Conservation (phyloP, 139 green algal genomes). For the Tetraselmis striata region DNA sequence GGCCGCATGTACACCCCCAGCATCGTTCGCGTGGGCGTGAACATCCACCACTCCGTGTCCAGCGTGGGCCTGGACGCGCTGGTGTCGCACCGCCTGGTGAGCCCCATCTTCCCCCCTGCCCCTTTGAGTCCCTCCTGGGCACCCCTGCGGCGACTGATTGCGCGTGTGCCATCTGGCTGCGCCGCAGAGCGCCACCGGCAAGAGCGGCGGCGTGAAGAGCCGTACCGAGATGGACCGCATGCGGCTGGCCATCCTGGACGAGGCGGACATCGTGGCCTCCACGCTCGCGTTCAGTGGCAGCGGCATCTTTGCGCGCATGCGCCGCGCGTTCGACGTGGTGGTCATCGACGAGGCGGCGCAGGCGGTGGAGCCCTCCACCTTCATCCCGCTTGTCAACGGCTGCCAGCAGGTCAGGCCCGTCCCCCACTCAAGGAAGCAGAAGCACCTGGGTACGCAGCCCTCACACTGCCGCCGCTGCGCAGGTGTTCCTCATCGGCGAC, state of each 20-base stretch:
- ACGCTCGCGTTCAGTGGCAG: slow-evolving; percentile 71
- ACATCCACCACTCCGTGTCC: slow-evolving; percentile 64
- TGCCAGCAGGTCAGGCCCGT: slow-evolving; percentile 22
- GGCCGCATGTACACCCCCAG: slow-evolving; percentile 46
- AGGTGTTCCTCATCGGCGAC: slow-evolving; percentile 55
- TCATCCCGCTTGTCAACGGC: slow-evolving; percentile 45
- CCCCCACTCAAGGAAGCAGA: too few relatives aligned
- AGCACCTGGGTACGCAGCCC: neutral
- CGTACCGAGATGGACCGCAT: slow-evolving; percentile 38
- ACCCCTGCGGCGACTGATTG: too few relatives aligned
- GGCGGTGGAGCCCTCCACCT: slow-evolving; percentile 51
- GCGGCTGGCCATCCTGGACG: slow-evolving; percentile 59
- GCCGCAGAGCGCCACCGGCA: neutral
- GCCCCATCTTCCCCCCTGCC: neutral
- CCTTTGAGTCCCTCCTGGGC: neutral
- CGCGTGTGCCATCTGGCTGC: too few relatives aligned
- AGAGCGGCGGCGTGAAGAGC: neutral
- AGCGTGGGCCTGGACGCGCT: slow-evolving; percentile 57
- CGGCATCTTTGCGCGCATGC: slow-evolving; percentile 31
- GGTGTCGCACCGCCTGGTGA: slow-evolving; percentile 38
- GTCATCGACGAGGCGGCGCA: slow-evolving; percentile 72
- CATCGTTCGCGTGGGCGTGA: slow-evolving; percentile 69
- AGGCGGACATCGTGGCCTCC: slow-evolving; percentile 72
- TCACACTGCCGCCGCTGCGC: slow-evolving; percentile 6
- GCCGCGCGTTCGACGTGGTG: slow-evolving; percentile 41